These are phyloP conservation scores for Linum usitatissimum DNA, from an alignment of 345 rosid genomes.

Conservation along the genomic window DNA sequence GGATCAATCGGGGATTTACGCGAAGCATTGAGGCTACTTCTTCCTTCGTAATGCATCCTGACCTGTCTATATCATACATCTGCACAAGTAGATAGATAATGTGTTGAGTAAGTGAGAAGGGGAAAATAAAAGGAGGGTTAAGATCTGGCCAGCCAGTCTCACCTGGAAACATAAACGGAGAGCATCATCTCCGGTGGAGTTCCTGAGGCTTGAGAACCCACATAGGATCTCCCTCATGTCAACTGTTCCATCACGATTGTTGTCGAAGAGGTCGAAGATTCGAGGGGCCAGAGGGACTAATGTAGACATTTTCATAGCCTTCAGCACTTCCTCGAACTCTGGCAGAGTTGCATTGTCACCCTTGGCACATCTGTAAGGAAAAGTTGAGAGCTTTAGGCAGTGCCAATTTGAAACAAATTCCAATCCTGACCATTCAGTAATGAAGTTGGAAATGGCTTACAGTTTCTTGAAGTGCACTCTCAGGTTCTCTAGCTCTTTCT, in stretches of 20 bases:
- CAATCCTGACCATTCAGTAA: not conserved
- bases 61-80: constrained; percentile 62
- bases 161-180: constrained; percentile 57
- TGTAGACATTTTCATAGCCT: constrained; percentile 55
- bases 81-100: constrained; percentile 9
- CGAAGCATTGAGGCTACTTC: constrained; percentile 62
- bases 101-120: not conserved
- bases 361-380: constrained; percentile 36
- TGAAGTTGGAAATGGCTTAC: constrained; percentile 17
- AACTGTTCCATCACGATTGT: constrained; percentile 54
- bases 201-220: constrained; percentile 56
- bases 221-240: constrained; percentile 61
- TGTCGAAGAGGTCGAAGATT: constrained; percentile 47
- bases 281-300: constrained; percentile 48
- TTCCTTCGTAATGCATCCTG: constrained; percentile 59
- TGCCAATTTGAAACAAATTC: not conserved
- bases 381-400: not conserved
- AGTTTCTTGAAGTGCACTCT: constrained; percentile 33
- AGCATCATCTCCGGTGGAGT: constrained; percentile 57
- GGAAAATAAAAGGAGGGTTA: no score
- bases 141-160: not conserved
- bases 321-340: constrained; percentile 52
- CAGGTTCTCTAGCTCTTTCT: constrained; percentile 45
- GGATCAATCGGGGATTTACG: constrained; percentile 16
- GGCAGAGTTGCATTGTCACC: constrained; percentile 55